A percentile compares a stretch with the other conserved stretches of the same genome.
These are phyloP conservation scores for Barbatosphaeria neglecta DNA, from an alignment of 495 filamentous ascomycete species.

Conservation along the genomic window DNA sequence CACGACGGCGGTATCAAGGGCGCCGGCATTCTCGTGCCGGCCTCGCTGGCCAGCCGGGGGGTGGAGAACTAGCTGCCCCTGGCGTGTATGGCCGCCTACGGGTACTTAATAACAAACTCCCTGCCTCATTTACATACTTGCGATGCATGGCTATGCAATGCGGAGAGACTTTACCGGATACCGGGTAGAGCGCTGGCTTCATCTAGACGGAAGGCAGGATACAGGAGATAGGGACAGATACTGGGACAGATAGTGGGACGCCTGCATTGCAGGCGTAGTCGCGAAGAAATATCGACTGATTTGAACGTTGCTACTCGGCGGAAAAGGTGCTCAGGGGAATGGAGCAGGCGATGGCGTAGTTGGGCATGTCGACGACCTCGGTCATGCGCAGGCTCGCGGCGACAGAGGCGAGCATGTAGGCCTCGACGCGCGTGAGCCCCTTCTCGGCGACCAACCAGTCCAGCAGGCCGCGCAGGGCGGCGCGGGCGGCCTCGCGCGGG, in stretches of 20 bases:
- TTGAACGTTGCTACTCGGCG: neutral
- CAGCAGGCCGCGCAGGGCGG: constrained; percentile 30
- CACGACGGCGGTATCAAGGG: constrained; percentile 68
- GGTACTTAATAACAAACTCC: too few relatives aligned
- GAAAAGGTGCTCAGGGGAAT: constrained; percentile 33
- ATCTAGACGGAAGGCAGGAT: too few relatives aligned
- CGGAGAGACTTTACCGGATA: too few relatives aligned
- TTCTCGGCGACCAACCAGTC: constrained; percentile 34
- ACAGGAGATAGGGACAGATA: too few relatives aligned
- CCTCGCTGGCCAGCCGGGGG: constrained; percentile 13
- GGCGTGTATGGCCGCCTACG: too few relatives aligned
- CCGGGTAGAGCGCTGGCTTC: too few relatives aligned
- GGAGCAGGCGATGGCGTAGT: constrained; percentile 35
- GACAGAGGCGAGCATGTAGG: constrained; percentile 39
- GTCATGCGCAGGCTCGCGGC: constrained; percentile 33
- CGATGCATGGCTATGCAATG: too few relatives aligned
- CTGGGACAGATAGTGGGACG: too few relatives aligned
- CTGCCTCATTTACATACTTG: too few relatives aligned
- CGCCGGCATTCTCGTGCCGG: constrained; percentile 61
- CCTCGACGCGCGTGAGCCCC: constrained; percentile 31
- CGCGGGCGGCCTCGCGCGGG: constrained; percentile 31
- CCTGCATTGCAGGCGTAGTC: too few relatives aligned
- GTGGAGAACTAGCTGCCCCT: neutral
- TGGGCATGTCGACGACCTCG: constrained; percentile 39
- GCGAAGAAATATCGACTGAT: too few relatives aligned